Percentiles rank a stretch among this genome's conserved stretches.
phyloP scores from a whole-genome alignment of 805 yeast species.

The Priceomyces castillae region DNA sequence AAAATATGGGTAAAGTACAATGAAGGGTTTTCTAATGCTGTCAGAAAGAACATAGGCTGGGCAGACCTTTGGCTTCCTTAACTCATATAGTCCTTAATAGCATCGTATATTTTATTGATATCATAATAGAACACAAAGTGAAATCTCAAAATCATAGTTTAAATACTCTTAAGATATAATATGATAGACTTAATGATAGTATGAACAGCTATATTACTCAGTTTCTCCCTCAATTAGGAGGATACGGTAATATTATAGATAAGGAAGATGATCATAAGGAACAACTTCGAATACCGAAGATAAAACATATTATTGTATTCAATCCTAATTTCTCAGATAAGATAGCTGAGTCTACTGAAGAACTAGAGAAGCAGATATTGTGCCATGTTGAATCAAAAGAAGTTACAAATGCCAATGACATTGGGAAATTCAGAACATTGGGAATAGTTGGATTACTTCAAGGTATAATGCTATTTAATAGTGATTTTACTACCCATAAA shows the following conservation, averaged over 20 bases:
- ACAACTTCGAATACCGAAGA: constrained; percentile 9
- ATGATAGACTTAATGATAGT: not conserved
- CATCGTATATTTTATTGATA: not conserved
- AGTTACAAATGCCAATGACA: constrained; percentile 5
- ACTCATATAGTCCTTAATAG: not conserved
- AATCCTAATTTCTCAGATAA: constrained; percentile 27
- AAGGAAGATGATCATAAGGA: not conserved
- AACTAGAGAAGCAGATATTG: constrained; percentile 30
- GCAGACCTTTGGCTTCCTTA: constrained; percentile 51
- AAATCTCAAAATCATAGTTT: no score
- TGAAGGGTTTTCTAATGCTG: constrained; percentile 92
- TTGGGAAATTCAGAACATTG: constrained; percentile 21
- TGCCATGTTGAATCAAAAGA: constrained; percentile 23
- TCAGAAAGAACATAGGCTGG: constrained; percentile 81
- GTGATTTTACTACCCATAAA: constrained; percentile 18
- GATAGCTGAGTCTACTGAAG: constrained; percentile 28
- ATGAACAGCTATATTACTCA: constrained; percentile 32
- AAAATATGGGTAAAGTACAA: constrained; percentile 82
- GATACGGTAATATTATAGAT: not conserved
- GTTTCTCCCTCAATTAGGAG: constrained; percentile 25
- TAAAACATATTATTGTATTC: constrained; percentile 27
- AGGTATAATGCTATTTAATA: constrained; percentile 32
- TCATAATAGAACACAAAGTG: not conserved
- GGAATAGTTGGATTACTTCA: constrained; percentile 34
- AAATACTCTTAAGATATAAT: not conserved